A percentile compares a stretch with the other conserved stretches of the same genome.
These are phyloP conservation scores for Lentinula guzmanii DNA, from an alignment of 768 basidiomycete species.

Conservation along the genomic window DNA sequence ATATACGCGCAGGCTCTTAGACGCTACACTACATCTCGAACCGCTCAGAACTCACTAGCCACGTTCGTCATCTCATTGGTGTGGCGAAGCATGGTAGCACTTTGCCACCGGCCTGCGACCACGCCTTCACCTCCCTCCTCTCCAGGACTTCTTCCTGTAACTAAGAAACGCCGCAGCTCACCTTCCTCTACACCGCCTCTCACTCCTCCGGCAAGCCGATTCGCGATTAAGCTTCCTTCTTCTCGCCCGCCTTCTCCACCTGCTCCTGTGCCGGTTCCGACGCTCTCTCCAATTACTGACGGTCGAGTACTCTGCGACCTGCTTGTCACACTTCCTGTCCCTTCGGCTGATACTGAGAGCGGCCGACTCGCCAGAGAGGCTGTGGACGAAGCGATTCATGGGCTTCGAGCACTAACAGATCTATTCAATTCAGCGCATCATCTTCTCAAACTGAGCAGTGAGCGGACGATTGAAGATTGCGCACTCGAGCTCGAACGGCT, in stretches of 20 bases:
- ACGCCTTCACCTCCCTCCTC: conserved; percentile 33
- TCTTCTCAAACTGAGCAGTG: conserved; percentile 13
- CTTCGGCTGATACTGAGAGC: conserved; percentile 38
- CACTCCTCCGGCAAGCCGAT: conserved; percentile 52
- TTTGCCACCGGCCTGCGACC: conserved; percentile 53
- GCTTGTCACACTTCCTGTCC: conserved; percentile 55
- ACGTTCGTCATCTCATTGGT: conserved; percentile 67
- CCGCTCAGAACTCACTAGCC: conserved; percentile 58
- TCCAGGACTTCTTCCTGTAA: conserved; percentile 23
- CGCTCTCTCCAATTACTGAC: conserved; percentile 35
- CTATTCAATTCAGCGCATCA: conserved; percentile 48
- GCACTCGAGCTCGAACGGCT: conserved; percentile 44
- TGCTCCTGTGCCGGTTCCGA: conserved; percentile 23
- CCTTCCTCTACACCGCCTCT: conserved; percentile 41
- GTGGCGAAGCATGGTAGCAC: conserved; percentile 69
- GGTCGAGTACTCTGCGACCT: conserved; percentile 58
- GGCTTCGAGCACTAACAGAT: conserved; percentile 48
- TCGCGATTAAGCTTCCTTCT: conserved; percentile 59
- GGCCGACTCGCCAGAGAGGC: conserved; percentile 68
- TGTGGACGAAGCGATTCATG: conserved; percentile 72
- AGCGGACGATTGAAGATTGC: conserved; percentile 17
- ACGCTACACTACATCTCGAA: conserved; percentile 46
- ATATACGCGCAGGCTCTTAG: conserved; percentile 52
- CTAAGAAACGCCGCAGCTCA: conserved; percentile 39
- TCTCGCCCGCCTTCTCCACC: conserved; percentile 68